Evolutionary conservation across 192 early-diverging fungal species (phyloP).

Genomic region (Diversispora eburnea): DNA sequence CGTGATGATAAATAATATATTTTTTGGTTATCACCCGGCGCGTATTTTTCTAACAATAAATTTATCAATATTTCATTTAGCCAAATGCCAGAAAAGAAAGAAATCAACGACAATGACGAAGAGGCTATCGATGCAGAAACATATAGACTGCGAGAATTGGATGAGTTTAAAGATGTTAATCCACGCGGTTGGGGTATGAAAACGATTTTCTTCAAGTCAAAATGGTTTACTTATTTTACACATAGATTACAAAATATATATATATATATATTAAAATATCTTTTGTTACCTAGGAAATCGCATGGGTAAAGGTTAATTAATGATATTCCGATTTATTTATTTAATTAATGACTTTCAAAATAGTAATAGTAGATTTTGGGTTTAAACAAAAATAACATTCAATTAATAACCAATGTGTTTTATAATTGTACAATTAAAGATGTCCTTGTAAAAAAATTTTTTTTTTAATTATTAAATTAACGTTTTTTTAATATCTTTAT

Average conservation of each 20-base stretch:
- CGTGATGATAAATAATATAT: not conserved
- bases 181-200: conserved; percentile 67
- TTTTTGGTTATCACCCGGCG: not conserved
- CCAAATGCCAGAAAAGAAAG: conserved; percentile 71
- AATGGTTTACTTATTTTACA: not conserved
- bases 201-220: no score
- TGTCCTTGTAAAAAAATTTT: no score
- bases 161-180: conserved; percentile 84
- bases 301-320: conserved; percentile 22
- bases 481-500: no score
- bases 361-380: no score
- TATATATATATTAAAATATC: not conserved
- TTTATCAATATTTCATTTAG: conserved; percentile 20
- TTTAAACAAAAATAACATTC: no score
- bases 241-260: not conserved
- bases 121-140: conserved; percentile 81
- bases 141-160: conserved; percentile 80
- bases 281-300: conserved; percentile 19
- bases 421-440: no score
- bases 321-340: not conserved
- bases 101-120: conserved; percentile 76
- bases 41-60: conserved; percentile 23
- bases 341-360: no score
- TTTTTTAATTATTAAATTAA: no score
- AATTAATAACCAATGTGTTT: no score